Percentiles rank a stretch among this genome's conserved stretches.
Evolutionary conservation across 1,284 basidiomycete species (phyloP).

Genomic region (Fistulina hepatica): DNA sequence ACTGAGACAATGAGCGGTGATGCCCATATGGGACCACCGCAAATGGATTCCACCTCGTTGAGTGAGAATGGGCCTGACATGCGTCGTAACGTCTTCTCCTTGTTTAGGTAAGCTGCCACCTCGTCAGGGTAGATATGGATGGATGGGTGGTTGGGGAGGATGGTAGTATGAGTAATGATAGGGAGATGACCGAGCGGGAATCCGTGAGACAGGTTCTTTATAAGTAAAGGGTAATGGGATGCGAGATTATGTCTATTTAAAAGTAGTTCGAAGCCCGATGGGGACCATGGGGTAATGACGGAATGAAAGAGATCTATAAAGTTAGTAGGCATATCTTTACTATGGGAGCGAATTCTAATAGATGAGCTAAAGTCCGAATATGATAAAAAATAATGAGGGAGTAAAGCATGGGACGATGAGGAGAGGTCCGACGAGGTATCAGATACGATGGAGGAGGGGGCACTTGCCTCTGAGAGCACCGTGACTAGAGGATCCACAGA

Average conservation of each 20-base stretch:
- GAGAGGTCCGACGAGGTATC: no score
- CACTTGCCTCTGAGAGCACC: no score
- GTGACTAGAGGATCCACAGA: no score
- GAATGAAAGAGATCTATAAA: no score
- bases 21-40: slow-evolving; percentile 16
- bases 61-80: slow-evolving; percentile 26
- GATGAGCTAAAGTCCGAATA: no score
- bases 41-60: slow-evolving; percentile 18
- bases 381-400: no score
- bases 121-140: slow-evolving; percentile 6
- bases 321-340: no score
- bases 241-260: slow-evolving; percentile 19
- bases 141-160: slow-evolving; percentile 22
- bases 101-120: slow-evolving; percentile 21
- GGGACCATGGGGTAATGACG: no score
- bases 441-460: no score
- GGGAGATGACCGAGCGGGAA: slow-evolving; percentile 20
- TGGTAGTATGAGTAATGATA: slow-evolving; percentile 12
- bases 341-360: no score
- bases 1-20: slow-evolving; percentile 20
- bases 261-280: slow-evolving; percentile 16
- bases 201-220: slow-evolving; percentile 12
- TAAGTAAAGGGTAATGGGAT: slow-evolving; percentile 7
- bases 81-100: slow-evolving; percentile 17
- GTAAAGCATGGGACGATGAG: no score